Base-by-base conservation (phyloP, 495 filamentous ascomycete genomes). In the Penicillium ucsense region DNA sequence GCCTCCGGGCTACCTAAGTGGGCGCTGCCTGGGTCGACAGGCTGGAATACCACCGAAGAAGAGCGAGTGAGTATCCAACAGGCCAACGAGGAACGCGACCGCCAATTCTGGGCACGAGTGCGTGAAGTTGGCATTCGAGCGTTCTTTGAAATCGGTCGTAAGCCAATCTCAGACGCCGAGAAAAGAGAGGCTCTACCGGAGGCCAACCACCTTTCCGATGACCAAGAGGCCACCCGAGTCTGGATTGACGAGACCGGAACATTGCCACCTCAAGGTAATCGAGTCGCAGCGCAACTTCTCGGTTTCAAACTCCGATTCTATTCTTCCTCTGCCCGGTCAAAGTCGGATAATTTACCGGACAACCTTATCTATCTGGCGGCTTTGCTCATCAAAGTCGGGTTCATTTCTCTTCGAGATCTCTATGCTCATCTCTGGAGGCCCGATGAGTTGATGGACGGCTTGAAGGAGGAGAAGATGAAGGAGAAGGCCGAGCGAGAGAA, bases 251-350 rank as follows among this genome's bases (percentile, higher is more conserved):
- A 74, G 46, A 95, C 90, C 7, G 80, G 81, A 46, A 94, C 86
- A 0, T 63, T 89, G 11, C 89, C 89, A 10, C 87, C 90, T 1
- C 69, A 77, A 38, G 94, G 94, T 39, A 99, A 95, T 56, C 78
- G 82, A 36, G 83, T 90, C 46, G 94, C 94, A 2, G 94, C 94
- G 8, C 90, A 96, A 60, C 76, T 99, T 30, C 80, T 99, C 29
- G 94, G 94, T 6, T 97, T 99, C 76, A 99, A 99, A 62, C 79
- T 99, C 40, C 86, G 88, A 31, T 96, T 95, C 67, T 99, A 99
- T 59, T 86, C 85, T 5, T 79, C 81, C 11, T 71, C 78, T 6
- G 87, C 86, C 32, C 78, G 88, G 33, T 73, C 79, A 37, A 67
- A 76, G 9, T 75, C 77, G 5, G 89, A 94, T 53, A 67, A 76